phyloP scores from a whole-genome alignment of 208 protist genomes.

The Spironucleus salmonicida region DNA sequence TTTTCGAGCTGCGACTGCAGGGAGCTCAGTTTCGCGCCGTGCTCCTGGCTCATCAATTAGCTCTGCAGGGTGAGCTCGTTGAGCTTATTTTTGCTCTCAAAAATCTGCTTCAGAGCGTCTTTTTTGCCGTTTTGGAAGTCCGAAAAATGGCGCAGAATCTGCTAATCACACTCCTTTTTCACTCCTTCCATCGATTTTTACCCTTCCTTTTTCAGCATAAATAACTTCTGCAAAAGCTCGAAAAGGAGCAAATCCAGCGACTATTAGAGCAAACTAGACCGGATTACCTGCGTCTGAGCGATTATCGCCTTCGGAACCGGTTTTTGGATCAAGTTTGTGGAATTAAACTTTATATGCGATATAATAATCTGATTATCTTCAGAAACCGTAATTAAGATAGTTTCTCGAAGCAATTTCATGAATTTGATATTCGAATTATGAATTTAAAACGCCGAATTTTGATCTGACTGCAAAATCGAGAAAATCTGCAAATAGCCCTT shows the following conservation, averaged over 20 bases:
- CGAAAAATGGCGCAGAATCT: not conserved
- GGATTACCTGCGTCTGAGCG: not conserved
- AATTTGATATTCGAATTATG: not conserved
- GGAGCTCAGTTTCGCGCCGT: not conserved
- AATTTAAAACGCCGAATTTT: not conserved
- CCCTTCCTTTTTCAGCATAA: no score
- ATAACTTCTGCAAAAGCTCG: not conserved
- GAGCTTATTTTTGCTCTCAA: not conserved
- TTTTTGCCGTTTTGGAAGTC: not conserved
- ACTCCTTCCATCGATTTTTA: not conserved
- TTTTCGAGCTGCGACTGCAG: not conserved
- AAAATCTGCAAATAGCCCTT: not conserved
- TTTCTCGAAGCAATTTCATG: not conserved
- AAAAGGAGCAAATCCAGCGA: not conserved
- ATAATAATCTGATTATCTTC: not conserved
- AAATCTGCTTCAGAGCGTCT: not conserved
- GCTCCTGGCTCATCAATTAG: not conserved
- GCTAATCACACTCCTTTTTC: not conserved
- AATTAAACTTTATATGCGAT: not conserved
- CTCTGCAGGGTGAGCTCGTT: not conserved
- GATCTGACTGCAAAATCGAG: not conserved
- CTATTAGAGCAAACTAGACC: not conserved
- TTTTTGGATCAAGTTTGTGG: not conserved
- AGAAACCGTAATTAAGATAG: not conserved
- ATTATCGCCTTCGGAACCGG: not conserved